Conservation (phyloP, 2,329 filamentous ascomycete genomes). For the Exophiala oligosperma region DNA sequence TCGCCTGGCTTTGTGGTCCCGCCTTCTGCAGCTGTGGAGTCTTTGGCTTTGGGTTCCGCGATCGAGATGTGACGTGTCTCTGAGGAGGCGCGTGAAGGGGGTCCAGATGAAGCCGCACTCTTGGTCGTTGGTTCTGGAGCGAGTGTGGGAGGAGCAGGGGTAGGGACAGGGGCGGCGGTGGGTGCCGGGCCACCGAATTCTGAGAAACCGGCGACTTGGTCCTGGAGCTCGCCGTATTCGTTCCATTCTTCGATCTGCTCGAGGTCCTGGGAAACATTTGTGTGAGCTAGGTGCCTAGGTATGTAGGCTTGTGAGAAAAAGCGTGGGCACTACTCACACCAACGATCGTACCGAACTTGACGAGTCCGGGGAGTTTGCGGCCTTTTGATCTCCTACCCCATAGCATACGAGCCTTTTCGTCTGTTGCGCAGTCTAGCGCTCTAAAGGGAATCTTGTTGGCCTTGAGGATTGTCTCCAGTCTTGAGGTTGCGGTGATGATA, state of each 20-base stretch:
- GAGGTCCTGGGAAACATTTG: conserved; percentile 65
- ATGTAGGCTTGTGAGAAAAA: neutral
- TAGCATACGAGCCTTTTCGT: conserved; percentile 82
- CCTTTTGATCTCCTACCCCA: conserved; percentile 84
- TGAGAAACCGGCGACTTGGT: conserved; percentile 63
- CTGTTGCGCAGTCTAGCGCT: conserved; percentile 85
- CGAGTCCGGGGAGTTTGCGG: conserved; percentile 83
- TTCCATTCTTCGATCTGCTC: conserved; percentile 98
- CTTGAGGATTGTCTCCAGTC: conserved; percentile 92
- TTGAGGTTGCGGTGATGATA: conserved; percentile 92
- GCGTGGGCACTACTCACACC: conserved; percentile 68
- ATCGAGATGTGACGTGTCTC: conserved; percentile 30
- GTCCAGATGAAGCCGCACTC: conserved; percentile 37
- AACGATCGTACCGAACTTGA: conserved; percentile 81
- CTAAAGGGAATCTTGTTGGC: conserved; percentile 94
- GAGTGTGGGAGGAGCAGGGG: neutral
- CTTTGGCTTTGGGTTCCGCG: conserved; percentile 22
- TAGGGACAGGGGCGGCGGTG: neutral
- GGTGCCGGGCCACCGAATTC: conserved; percentile 30
- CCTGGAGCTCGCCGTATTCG: conserved; percentile 91
- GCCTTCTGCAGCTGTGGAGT: conserved; percentile 6
- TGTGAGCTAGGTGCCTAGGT: neutral
- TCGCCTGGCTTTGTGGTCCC: conserved; percentile 25
- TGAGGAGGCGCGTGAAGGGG: conserved; percentile 34
- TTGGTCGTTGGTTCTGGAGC: conserved; percentile 21